Percentiles rank a stretch among this genome's conserved stretches.
Conservation (phyloP, 805 yeast genomes). For the Monosporozyma solicola region DNA sequence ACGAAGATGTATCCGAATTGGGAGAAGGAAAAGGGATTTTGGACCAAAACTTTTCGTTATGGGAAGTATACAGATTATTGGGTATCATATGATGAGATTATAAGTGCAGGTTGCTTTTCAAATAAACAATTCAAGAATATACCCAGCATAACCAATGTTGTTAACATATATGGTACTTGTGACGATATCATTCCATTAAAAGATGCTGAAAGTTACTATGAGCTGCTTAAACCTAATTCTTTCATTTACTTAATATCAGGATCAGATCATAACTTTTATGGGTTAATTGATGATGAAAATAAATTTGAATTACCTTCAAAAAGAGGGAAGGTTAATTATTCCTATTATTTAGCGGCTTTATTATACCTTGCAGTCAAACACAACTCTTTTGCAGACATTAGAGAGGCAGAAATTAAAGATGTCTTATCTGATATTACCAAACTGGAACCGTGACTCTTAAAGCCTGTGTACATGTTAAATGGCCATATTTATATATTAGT, state of each 20-base stretch:
- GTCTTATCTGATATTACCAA: background rate
- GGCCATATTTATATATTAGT: background rate
- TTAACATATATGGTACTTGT: constrained; percentile 61
- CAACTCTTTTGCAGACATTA: background rate
- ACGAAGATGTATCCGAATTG: constrained; percentile 29
- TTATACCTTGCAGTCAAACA: background rate
- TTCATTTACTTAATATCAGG: constrained; percentile 46
- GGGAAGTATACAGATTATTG: constrained; percentile 39
- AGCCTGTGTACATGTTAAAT: background rate
- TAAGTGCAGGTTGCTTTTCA: constrained; percentile 29
- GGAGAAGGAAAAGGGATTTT: constrained; percentile 35
- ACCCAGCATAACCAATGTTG: constrained; percentile 40
- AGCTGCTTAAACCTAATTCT: constrained; percentile 48
- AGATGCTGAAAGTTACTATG: constrained; percentile 54
- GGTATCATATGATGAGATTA: constrained; percentile 43
- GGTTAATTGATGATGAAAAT: constrained; percentile 33
- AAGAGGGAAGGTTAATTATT: constrained; percentile 46
- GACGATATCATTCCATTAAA: constrained; percentile 59
- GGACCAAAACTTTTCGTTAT: constrained; percentile 36
- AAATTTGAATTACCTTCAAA: constrained; percentile 36
- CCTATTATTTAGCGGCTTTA: constrained; percentile 27
- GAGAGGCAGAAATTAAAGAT: background rate
- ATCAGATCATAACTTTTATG: constrained; percentile 81
- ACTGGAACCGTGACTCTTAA: background rate
- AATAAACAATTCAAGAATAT: constrained; percentile 35